phyloP scores from a whole-genome alignment of 768 basidiomycete species.

The Arthromyces matolae region DNA sequence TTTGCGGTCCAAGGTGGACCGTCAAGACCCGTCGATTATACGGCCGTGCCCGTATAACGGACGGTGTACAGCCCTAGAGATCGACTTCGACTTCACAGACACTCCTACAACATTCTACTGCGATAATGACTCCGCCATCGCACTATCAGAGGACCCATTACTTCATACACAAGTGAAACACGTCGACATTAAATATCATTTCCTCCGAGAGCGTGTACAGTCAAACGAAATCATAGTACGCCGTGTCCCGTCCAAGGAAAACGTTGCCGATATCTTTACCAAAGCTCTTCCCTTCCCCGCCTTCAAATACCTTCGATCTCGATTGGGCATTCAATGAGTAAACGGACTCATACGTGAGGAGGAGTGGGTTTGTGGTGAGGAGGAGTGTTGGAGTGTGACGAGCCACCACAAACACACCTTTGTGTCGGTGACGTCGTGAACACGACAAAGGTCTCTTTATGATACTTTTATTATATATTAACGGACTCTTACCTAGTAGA shows the following conservation, averaged over 20 bases:
- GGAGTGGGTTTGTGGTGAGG: background rate
- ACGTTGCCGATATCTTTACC: background rate
- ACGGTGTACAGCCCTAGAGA: too few species aligned
- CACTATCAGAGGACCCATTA: constrained; percentile 26
- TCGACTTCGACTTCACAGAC: background rate
- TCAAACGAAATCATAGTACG: background rate
- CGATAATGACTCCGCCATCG: constrained; percentile 34
- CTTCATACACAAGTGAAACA: background rate
- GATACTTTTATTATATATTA: too few species aligned
- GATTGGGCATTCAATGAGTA: background rate
- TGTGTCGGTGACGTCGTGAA: too few species aligned
- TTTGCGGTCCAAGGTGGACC: too few species aligned
- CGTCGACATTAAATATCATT: background rate
- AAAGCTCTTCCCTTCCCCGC: constrained; percentile 1
- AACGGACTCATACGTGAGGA: background rate
- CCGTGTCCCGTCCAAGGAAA: background rate
- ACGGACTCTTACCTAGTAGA: too few species aligned
- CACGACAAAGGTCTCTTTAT: too few species aligned
- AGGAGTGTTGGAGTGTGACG: too few species aligned
- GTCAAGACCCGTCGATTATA: too few species aligned
- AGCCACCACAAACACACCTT: too few species aligned
- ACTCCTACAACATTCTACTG: constrained; percentile 11
- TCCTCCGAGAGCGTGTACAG: background rate
- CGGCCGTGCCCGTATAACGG: too few species aligned
- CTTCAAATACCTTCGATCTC: background rate